A percentile compares a stretch with the other conserved stretches of the same genome.
Conservation (phyloP, 2,329 filamentous ascomycete genomes). For the Fusarium coicis region DNA sequence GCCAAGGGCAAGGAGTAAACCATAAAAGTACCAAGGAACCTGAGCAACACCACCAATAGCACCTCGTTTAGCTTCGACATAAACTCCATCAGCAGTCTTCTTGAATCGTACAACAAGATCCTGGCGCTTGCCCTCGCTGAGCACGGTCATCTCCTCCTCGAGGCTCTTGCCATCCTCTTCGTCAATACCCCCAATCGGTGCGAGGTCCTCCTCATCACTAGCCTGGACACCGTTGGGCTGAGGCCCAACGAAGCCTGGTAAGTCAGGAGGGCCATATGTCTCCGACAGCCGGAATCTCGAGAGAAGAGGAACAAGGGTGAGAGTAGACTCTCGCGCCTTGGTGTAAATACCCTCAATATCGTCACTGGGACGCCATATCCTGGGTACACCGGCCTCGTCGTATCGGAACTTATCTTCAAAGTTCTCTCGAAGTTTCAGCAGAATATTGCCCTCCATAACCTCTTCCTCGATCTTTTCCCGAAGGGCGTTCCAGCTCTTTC, state of each 20-base stretch:
- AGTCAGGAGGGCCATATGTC: conserved; percentile 81
- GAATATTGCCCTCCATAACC: conserved; percentile 95
- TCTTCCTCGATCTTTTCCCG: conserved; percentile 94
- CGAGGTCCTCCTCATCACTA: conserved; percentile 89
- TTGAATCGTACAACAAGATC: conserved; percentile 96
- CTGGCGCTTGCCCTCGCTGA: conserved; percentile 88
- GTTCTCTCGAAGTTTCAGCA: conserved; percentile 95
- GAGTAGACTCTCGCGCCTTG: conserved; percentile 88
- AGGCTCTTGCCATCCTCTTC: conserved; percentile 94
- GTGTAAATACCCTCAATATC: conserved; percentile 98
- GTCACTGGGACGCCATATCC: conserved; percentile 96
- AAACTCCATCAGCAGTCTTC: conserved; percentile 97
- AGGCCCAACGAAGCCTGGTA: conserved; percentile 83
- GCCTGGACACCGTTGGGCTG: conserved; percentile 78
- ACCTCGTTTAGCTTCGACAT: conserved; percentile 96
- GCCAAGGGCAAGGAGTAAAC: conserved; percentile 86
- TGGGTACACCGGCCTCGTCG: conserved; percentile 91
- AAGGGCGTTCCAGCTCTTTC: conserved; percentile 94
- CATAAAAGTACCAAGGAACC: conserved; percentile 95
- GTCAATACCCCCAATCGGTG: conserved; percentile 91
- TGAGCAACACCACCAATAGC: conserved; percentile 96
- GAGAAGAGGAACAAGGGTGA: conserved; percentile 89
- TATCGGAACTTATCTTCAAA: conserved; percentile 99
- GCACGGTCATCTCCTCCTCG: conserved; percentile 96
- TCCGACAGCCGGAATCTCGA: conserved; percentile 82